Conservation (phyloP, 2,329 filamentous ascomycete species). For the Hypoxylon sp. region DNA sequence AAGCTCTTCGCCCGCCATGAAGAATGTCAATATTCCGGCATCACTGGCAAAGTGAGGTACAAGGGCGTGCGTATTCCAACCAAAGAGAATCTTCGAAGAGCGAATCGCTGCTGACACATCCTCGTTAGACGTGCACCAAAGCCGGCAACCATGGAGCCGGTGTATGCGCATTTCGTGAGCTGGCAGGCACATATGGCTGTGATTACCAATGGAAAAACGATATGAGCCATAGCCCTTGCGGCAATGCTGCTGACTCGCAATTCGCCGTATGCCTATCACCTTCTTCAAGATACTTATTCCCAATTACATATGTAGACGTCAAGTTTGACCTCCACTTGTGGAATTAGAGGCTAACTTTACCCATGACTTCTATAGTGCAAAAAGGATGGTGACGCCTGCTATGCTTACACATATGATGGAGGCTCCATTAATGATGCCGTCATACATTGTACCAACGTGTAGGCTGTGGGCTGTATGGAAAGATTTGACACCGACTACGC, state of each 20-base stretch:
- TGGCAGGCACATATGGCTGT: not conserved
- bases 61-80: not conserved
- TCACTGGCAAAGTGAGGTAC: not conserved
- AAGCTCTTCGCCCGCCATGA: conserved; percentile 5
- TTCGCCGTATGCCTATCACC: not conserved
- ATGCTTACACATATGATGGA: conserved; percentile 7
- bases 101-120: not conserved
- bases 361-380: conserved; percentile 7
- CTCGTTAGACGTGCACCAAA: conserved; percentile 1
- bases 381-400: conserved; percentile 9
- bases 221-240: not conserved
- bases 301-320: not conserved
- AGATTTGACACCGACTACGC: not conserved
- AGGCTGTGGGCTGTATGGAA: not conserved
- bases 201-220: conserved; percentile 17
- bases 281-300: not conserved
- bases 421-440: conserved; percentile 4
- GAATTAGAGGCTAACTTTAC: not conserved
- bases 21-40: conserved; percentile 9
- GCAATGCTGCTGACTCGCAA: conserved; percentile 1
- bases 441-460: conserved; percentile 10
- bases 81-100: not conserved
- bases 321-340: not conserved
- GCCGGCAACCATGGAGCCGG: conserved; percentile 11
- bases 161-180: not conserved